Conservation (phyloP, 2,329 filamentous ascomycete species). For the Chaetomium olivaceum region DNA sequence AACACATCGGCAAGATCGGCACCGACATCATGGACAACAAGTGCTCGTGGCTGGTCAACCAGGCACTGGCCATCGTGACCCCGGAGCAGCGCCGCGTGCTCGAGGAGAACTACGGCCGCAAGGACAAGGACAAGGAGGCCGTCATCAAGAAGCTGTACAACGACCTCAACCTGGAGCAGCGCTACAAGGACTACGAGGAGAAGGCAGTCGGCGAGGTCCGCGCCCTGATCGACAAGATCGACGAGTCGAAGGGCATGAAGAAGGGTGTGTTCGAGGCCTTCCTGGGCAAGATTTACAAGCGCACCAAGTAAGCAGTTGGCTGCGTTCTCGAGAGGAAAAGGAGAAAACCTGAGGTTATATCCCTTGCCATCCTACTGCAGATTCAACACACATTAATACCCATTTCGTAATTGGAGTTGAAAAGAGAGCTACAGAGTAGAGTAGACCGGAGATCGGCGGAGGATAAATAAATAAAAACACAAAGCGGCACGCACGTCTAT, state of each 20-base stretch:
- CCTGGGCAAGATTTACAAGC: conserved; percentile 96
- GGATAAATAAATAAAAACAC: neutral
- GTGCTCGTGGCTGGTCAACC: conserved; percentile 97
- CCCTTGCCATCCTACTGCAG: neutral
- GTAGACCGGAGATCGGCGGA: neutral
- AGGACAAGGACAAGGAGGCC: conserved; percentile 80
- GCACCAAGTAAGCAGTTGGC: conserved; percentile 71
- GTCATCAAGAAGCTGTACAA: conserved; percentile 86
- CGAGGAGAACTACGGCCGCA: conserved; percentile 91
- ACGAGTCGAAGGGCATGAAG: conserved; percentile 87
- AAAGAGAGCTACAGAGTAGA: conserved; percentile 8
- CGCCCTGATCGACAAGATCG: conserved; percentile 72
- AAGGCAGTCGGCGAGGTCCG: conserved; percentile 76
- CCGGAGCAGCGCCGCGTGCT: conserved; percentile 85
- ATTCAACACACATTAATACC: conserved; percentile 10
- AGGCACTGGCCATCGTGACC: conserved; percentile 77
- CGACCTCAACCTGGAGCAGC: conserved; percentile 78
- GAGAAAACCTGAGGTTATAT: neutral
- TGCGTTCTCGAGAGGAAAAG: neutral
- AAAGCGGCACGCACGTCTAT: conserved; percentile 1
- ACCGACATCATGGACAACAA: conserved; percentile 99
- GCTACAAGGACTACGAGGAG: conserved; percentile 90
- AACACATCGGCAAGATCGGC: conserved; percentile 95
- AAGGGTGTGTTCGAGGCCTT: conserved; percentile 87
- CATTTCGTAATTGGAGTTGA: conserved; percentile 10